A percentile compares a stretch with the other conserved stretches of the same genome.
Conservation (phyloP, 305 asterid genomes). For the Salvia sclarea region DNA sequence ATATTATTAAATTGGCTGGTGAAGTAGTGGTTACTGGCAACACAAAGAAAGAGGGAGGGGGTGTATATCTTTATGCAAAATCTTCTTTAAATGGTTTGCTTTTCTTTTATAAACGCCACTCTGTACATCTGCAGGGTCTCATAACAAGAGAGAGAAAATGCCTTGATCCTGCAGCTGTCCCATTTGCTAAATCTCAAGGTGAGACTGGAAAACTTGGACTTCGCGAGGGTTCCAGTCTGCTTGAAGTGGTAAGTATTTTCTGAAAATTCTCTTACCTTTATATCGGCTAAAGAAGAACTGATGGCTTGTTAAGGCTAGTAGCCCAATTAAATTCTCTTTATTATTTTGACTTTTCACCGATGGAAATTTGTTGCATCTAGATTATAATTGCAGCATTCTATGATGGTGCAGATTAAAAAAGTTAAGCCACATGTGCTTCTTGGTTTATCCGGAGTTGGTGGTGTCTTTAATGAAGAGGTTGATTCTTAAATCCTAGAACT, state of each 20-base stretch:
- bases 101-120: conserved; percentile 20
- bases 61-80: neutral
- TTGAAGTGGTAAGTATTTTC: conserved; percentile 73
- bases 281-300: conserved; percentile 24
- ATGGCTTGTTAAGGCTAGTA: conserved; percentile 25
- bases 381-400: conserved; percentile 22
- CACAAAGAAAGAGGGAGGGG: neutral
- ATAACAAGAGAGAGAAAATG: conserved; percentile 81
- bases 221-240: conserved; percentile 77
- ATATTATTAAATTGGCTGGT: conserved; percentile 7
- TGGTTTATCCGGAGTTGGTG: conserved; percentile 99
- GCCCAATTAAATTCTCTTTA: conserved; percentile 4
- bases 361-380: conserved; percentile 15
- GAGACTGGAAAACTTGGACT: conserved; percentile 76
- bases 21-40: conserved; percentile 19
- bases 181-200: conserved; percentile 73
- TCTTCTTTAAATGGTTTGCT: conserved; percentile 14
- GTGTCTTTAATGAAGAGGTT: conserved; percentile 91
- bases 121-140: conserved; percentile 74
- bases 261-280: conserved; percentile 20
- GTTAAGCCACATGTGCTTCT: conserved; percentile 98
- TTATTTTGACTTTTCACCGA: conserved; percentile 8
- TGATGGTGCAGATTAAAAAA: conserved; percentile 74
- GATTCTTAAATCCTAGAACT: conserved; percentile 25
- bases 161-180: conserved; percentile 89